Conservation (phyloP, 192 early-diverging fungal species). For the Backusella tarrabulga region DNA sequence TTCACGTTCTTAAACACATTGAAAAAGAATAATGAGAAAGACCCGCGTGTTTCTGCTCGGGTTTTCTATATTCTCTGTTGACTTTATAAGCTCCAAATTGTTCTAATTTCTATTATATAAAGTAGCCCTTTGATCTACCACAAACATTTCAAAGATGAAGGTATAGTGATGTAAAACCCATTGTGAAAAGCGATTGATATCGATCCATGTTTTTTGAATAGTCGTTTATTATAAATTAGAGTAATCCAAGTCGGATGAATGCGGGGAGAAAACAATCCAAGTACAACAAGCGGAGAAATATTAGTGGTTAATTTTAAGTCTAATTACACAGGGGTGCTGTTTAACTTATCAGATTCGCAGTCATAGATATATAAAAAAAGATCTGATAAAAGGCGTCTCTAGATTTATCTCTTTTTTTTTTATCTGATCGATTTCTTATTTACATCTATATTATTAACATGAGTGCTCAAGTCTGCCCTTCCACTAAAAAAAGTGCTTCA, state of each 20-base stretch:
- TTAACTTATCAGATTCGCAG: slow-evolving; percentile 14
- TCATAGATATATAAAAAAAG: slow-evolving; percentile 8
- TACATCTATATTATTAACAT: not conserved
- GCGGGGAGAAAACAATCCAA: not conserved
- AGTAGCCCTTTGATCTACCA: not conserved
- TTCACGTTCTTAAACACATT: not conserved
- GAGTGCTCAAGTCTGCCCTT: not conserved
- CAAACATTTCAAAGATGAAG: not conserved
- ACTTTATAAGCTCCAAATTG: not conserved
- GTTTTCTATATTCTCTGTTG: not conserved
- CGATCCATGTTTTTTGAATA: not conserved
- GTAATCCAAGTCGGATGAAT: not conserved
- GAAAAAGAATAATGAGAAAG: not conserved
- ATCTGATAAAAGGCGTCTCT: slow-evolving; percentile 4
- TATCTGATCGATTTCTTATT: slow-evolving; percentile 4
- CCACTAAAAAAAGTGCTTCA: not conserved
- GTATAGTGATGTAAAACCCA: not conserved
- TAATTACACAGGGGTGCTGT: slow-evolving; percentile 12
- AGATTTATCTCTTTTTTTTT: not conserved
- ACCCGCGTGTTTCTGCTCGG: not conserved
- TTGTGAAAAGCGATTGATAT: not conserved
- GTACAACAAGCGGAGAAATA: not conserved
- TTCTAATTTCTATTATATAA: not conserved
- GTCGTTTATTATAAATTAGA: not conserved
- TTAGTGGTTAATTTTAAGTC: not conserved